Percentiles rank a stretch among this genome's conserved stretches.
Evolutionary conservation across 352 stramenopile species (phyloP).

Genomic region (Pythium phragmiticola): DNA sequence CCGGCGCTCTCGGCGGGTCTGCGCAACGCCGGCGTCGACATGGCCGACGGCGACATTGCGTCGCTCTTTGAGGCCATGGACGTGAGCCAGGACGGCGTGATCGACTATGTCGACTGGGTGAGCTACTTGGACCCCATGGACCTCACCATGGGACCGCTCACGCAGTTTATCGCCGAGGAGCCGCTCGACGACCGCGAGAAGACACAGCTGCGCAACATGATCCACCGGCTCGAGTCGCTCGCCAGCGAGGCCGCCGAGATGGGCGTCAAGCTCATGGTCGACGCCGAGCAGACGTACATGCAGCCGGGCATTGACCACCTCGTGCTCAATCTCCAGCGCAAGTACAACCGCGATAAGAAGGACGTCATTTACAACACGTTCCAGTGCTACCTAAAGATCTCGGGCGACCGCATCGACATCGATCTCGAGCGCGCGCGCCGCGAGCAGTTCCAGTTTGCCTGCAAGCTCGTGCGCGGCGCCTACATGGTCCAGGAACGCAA

Average conservation of each 20-base stretch:
- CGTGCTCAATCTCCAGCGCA: constrained; percentile 78
- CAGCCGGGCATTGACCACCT: constrained; percentile 98
- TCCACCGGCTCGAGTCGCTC: constrained; percentile 78
- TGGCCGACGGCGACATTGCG: constrained; percentile 62
- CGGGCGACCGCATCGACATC: constrained; percentile 81
- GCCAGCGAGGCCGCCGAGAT: constrained; percentile 64
- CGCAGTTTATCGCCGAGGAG: constrained; percentile 81
- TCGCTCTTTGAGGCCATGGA: constrained; percentile 69
- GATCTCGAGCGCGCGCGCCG: constrained; percentile 92
- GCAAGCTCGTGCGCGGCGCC: constrained; percentile 96
- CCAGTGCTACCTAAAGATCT: constrained; percentile 98
- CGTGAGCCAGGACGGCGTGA: constrained; percentile 63
- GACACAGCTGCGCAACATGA: constrained; percentile 89
- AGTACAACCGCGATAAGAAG: constrained; percentile 87
- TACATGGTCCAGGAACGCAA: constrained; percentile 98
- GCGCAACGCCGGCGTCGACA: constrained; percentile 60
- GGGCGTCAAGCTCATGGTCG: constrained; percentile 95
- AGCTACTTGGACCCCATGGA: constrained; percentile 91
- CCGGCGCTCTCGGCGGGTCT: constrained; percentile 68
- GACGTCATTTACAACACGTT: constrained; percentile 97
- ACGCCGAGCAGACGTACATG: constrained; percentile 98
- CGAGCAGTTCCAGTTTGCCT: constrained; percentile 93
- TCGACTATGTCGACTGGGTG: constrained; percentile 96
- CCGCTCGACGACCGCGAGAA: constrained; percentile 86
- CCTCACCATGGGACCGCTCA: constrained; percentile 87